Evolutionary conservation across 140 eudicot species (phyloP), one percentile per base, ranked within the genome.

Genomic region (Flaveria floridana): DNA sequence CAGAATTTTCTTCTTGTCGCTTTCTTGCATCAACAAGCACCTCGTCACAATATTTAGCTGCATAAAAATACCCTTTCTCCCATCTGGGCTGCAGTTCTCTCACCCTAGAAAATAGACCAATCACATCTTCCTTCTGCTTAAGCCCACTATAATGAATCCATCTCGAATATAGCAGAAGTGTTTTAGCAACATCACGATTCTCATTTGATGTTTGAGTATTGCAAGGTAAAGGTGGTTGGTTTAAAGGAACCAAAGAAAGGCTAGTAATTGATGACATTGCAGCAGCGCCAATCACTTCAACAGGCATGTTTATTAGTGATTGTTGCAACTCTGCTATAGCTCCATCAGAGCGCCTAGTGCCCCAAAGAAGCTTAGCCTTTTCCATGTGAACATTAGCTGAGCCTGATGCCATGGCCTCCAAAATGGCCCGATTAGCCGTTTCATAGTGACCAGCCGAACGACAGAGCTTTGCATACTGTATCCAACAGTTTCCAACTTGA

Each of bases 381-480:
- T 95, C 99, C 80, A 95, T 86, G 78, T 95, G 97, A 79, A 89
- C 97, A 78, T 87, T 91, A 71, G 87, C 85, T 47, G 96, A 95
- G 81, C 91, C 91, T 19, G 95, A 85, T 6, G 91, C 91, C 74
- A 84, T 85, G 50, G 99, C 97, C 79, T 95, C 99, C 71, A 91
- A 76, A 84, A 95, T 95, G 74, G 99, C 97, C 76, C 92, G 91
- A 74, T 91, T 91, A 80, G 99, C 97, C 0, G 95, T 91, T 86
- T 95, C 99, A 78, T 95, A 95, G 69, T 95, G 99, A 83, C 96
- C 99, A 78, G 99, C 92, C 2, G 97, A 85, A 69, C 99, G 99
- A 80, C 99, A 95, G 16, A 95, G 97, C 81, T 95, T 95, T 58
- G 97, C 99, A 69, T 91, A 95, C 51, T 95, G 97, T 52, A 87